Base-by-base conservation (phyloP, 148 eudicot genomes). In the Rhododendron kiyosumense region DNA sequence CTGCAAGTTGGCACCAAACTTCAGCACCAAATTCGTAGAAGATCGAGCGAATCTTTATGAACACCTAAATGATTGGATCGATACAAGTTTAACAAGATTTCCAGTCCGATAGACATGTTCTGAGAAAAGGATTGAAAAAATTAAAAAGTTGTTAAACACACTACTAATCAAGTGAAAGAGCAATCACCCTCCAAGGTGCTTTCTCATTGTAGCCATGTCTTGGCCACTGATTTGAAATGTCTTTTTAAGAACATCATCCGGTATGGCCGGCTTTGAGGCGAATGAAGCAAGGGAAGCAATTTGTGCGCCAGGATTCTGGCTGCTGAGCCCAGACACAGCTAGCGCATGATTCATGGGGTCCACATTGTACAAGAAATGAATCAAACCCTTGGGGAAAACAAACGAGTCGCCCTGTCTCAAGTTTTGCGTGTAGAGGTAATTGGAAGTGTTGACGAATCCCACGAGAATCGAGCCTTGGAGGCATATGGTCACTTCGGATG, bases 251-350 rank as follows among this genome's bases (percentile, higher is more conserved):
- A 96, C 93, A 7, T 88, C 91, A 79, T 92, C 92, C 2, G 95
- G 95, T 38, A 94, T 79, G 6, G 89, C 41, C 10, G 99, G 98
- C 12, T 81, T 87, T 4, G 95, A 85, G 0, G 92, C 76, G 57
- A 94, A 94, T 0, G 93, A 52, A 20, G 96, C 90, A 18, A 88
- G 12, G 0, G 99, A 88, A 8, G 87, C 83, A 20, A 93, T 52
- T 85, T 95, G 98, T 30, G 93, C 89, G 0, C 98, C 98, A 0
- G 96, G 97, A 82, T 87, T 95, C 82, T 95, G 95, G 85, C 98
- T 95, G 38, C 78, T 90, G 3, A 95, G 88, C 86, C 95, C 98
- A 17, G 96, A 90, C 28, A 97, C 54, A 12, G 93, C 89, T 65
- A 93, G 10, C 22, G 98, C 93, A 1, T 92, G 88, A 22, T 54